Percentiles rank a stretch among this genome's conserved stretches.
Evolutionary conservation across 305 asterid species (phyloP).

Genomic region (Fraxinus floribunda): DNA sequence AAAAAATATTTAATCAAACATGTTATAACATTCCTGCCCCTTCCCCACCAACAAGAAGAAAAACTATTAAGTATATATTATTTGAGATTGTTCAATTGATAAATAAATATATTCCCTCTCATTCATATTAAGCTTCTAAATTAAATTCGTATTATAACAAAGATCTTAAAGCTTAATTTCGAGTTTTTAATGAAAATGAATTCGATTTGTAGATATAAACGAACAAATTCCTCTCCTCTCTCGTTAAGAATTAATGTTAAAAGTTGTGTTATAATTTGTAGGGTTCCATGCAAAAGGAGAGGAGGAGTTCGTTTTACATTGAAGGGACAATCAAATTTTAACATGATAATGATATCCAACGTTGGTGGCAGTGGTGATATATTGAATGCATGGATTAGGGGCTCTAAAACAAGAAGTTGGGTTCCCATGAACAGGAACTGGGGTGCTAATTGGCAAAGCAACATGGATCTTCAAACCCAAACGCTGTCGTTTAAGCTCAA

Average conservation of each 20-base stretch:
- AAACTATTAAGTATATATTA: not conserved
- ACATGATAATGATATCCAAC: slow-evolving; percentile 61
- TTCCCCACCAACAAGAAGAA: not conserved
- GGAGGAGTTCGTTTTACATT: slow-evolving; percentile 68
- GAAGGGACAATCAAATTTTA: slow-evolving; percentile 62
- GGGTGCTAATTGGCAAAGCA: slow-evolving; percentile 73
- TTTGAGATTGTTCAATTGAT: not conserved
- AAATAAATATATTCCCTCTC: not conserved
- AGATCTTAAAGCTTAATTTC: not conserved
- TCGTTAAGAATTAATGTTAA: not conserved
- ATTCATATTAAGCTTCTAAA: not conserved
- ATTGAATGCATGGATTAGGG: slow-evolving; percentile 51
- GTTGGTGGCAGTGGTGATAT: slow-evolving; percentile 72
- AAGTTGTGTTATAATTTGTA: slow-evolving; percentile 14
- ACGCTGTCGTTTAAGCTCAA: slow-evolving; percentile 52
- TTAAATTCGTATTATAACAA: not conserved
- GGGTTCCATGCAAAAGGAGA: slow-evolving; percentile 58
- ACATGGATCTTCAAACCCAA: slow-evolving; percentile 44
- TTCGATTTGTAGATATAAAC: not conserved
- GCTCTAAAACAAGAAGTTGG: slow-evolving; percentile 51
- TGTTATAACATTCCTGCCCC: not conserved
- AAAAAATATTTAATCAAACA: not conserved
- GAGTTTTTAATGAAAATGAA: not conserved
- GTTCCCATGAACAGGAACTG: slow-evolving; percentile 53
- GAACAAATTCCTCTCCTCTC: not conserved